Evolutionary conservation across 2,329 filamentous ascomycete genomes (phyloP).

Genomic region (Huntiella moniliformis): DNA sequence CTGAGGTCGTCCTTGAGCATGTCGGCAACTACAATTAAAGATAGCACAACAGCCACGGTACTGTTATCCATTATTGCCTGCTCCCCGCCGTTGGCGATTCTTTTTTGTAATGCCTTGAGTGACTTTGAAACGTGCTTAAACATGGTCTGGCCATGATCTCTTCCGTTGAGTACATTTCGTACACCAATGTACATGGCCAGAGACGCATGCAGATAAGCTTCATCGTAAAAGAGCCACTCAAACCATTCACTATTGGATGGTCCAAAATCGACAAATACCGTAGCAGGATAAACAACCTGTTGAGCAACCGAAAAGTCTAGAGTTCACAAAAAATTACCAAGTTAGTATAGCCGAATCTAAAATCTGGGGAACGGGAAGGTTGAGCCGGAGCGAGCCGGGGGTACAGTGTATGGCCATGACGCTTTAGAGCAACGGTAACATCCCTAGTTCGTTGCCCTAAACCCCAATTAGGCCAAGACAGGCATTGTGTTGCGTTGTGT

Average conservation of each 20-base stretch:
- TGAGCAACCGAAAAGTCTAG: constrained; percentile 11
- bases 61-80: constrained; percentile 4
- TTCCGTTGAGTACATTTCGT: constrained; percentile 10
- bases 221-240: constrained; percentile 9
- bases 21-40: constrained; percentile 10
- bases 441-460: no score
- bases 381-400: background rate
- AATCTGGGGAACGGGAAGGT: background rate
- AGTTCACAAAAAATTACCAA: background rate
- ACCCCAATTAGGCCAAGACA: no score
- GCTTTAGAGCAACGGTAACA: background rate
- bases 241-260: constrained; percentile 10
- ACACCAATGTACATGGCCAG: constrained; percentile 11
- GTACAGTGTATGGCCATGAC: no score
- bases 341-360: background rate
- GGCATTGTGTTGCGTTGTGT: no score
- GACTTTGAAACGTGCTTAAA: constrained; percentile 8
- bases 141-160: constrained; percentile 6
- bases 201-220: constrained; percentile 9
- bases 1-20: constrained; percentile 10
- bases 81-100: constrained; percentile 2
- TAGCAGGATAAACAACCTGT: constrained; percentile 10
- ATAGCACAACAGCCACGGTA: constrained; percentile 10
- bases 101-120: constrained; percentile 8
- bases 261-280: constrained; percentile 9